Conservation (phyloP, 176 grass and related monocot genomes). For the Eleusine indica region DNA sequence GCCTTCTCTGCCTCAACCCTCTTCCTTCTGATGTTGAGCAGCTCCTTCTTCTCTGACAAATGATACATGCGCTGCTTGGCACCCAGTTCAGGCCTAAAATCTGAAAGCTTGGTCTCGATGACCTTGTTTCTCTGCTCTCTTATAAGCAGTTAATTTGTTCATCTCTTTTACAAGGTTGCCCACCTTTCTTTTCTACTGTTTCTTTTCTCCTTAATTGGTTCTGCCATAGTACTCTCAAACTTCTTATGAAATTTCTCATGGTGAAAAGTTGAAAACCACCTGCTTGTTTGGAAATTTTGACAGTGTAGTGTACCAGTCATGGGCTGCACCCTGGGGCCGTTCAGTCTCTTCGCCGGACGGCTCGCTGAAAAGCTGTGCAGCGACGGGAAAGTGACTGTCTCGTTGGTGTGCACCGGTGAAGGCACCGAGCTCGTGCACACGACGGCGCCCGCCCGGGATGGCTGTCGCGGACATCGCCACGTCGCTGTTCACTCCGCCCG, state of each 20-base stretch:
- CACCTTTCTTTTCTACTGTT: slow-evolving; percentile 92
- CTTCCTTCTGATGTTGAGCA: slow-evolving; percentile 56
- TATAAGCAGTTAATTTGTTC: slow-evolving; percentile 66
- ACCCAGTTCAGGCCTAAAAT: slow-evolving; percentile 59
- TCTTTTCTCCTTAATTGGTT: slow-evolving; percentile 78
- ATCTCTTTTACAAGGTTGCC: slow-evolving; percentile 76
- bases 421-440: slow-evolving; percentile 48
- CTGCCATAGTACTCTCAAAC: slow-evolving; percentile 74
- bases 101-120: slow-evolving; percentile 79
- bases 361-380: too few relatives aligned
- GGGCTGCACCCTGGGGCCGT: neutral
- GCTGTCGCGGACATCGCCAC: slow-evolving; percentile 37
- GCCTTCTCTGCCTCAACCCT: slow-evolving; percentile 75
- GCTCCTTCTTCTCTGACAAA: slow-evolving; percentile 69
- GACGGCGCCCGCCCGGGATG: slow-evolving; percentile 27
- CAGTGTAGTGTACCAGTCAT: slow-evolving; percentile 63
- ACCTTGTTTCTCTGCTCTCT: slow-evolving; percentile 89
- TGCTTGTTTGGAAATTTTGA: slow-evolving; percentile 58
- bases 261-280: slow-evolving; percentile 45
- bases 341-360: too few relatives aligned
- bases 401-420: too few relatives aligned
- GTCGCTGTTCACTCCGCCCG: neutral
- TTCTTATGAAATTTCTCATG: slow-evolving; percentile 82
- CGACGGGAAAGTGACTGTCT: too few relatives aligned
- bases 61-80: slow-evolving; percentile 64